Base-by-base conservation (phyloP, 768 basidiomycete genomes). In the Nidularia pulvinata region DNA sequence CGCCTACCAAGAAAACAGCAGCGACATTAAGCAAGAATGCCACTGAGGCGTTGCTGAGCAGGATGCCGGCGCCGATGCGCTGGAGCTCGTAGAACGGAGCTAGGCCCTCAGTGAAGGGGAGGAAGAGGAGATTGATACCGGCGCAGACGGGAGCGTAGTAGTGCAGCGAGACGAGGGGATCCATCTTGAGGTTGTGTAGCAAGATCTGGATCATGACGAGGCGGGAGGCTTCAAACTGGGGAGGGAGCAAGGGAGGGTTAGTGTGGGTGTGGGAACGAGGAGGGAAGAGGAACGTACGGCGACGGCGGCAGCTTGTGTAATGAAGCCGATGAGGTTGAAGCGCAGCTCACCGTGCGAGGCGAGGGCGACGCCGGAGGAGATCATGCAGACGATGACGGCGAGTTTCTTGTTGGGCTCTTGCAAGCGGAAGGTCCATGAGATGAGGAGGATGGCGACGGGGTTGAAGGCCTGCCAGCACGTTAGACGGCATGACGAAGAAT, bases 121-220 rank as follows among this genome's bases (percentile, higher is more conserved):
- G 71, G 57, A 96, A 77, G 51, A 83, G 66, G 22, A 93, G 81
- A 69, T 97, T 98, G 75, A 98, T 91, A 55, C 77, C 68, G 0
- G 96, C 94, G 68, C 96, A 98, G 49, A 98, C 92, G 11, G 95
- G 95, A 7, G 95, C 95, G 65, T 95, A 97, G 75, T 96, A 98
- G 75, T 98, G 92, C 49, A 98, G 71, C 5, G 95, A 97, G 19
- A 94, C 91, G 5, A 98, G 82, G 0, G 96, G 96, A 65, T 97
- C 94, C 95, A 98, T 98, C 74, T 97, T 97, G 64, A 97, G 75
- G 36, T 95, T 95, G 65, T 97, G 93, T 0, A 98, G 78, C 39
- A 98, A 84, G 50, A 95, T 84, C 68, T 98, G 91, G 56, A 98
- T 98, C 85, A 97, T 94, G 22, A 98, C 94, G 10, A 98, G 82